Conservation (phyloP, 1,139 yeast species). For the Sugiyamaella xylanicola region DNA sequence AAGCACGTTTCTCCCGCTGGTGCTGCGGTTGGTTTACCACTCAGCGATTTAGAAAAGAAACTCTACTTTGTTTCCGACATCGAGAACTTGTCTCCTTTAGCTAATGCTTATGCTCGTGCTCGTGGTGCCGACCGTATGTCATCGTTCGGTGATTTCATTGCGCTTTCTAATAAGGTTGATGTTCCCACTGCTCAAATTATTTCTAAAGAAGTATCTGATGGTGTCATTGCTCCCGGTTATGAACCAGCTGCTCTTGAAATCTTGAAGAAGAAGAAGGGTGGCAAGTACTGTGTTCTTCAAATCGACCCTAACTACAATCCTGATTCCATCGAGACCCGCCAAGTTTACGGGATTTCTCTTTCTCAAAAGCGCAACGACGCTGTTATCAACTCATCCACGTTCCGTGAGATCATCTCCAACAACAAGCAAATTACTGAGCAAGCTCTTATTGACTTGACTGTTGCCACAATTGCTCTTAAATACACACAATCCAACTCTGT, state of each 20-base stretch:
- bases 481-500: conserved; percentile 98
- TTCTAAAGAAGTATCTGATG: conserved; percentile 96
- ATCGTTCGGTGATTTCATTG: conserved; percentile 97
- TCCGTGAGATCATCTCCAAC: conserved; percentile 86
- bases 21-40: conserved; percentile 94
- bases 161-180: conserved; percentile 94
- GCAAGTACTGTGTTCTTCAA: conserved; percentile 94
- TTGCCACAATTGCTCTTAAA: conserved; percentile 94
- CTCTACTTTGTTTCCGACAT: conserved; percentile 93
- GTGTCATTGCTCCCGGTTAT: conserved; percentile 97
- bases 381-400: conserved; percentile 81
- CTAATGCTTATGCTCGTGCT: conserved; percentile 98
- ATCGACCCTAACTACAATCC: conserved; percentile 94
- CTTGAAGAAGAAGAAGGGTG: conserved; percentile 89
- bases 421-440: conserved; percentile 88
- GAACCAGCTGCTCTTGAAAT: conserved; percentile 89
- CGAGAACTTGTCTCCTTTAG: conserved; percentile 92
- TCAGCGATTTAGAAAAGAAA: conserved; percentile 87
- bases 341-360: conserved; percentile 91
- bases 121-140: conserved; percentile 99
- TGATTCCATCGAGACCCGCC: conserved; percentile 80
- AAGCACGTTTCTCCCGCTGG: conserved; percentile 99
- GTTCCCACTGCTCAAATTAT: conserved; percentile 95
- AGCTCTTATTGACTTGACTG: conserved; percentile 89
- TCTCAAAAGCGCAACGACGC: conserved; percentile 99